Percentiles rank a stretch among this genome's conserved stretches.
These are phyloP conservation scores for Tribonema minus DNA, from an alignment of 108 stramenopile species.

Conservation along the genomic window DNA sequence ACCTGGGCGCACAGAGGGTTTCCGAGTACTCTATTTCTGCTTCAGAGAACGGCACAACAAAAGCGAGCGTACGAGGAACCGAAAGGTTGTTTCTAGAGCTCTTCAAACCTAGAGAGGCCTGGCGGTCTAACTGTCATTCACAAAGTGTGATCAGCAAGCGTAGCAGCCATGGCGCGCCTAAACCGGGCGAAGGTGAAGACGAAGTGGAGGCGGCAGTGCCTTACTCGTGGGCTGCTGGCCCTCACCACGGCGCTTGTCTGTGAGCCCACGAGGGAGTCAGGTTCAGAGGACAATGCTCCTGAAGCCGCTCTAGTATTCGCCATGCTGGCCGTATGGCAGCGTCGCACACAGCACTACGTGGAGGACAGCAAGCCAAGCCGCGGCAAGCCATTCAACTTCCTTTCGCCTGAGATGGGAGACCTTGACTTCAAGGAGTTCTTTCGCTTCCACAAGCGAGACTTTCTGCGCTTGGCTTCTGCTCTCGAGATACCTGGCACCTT, in stretches of 20 bases:
- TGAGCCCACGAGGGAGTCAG: too few relatives aligned
- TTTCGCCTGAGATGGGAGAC: not conserved
- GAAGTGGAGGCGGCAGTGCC: not conserved
- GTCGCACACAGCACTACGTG: not conserved
- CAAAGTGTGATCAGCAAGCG: too few relatives aligned
- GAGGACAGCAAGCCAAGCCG: not conserved
- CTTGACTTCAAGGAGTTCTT: conserved; percentile 1
- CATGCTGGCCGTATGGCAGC: not conserved
- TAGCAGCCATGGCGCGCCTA: not conserved
- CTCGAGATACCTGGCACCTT: not conserved
- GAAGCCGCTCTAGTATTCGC: too few relatives aligned
- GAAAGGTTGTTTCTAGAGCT: too few relatives aligned
- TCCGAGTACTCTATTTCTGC: too few relatives aligned
- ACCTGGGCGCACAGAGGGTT: too few relatives aligned
- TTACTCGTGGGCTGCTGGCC: not conserved
- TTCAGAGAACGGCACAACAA: too few relatives aligned
- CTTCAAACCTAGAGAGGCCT: too few relatives aligned
- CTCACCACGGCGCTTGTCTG: not conserved
- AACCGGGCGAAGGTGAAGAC: not conserved
- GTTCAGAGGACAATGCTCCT: not conserved
- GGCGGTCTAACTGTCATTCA: too few relatives aligned
- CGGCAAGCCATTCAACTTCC: too few relatives aligned
- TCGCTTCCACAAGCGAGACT: conserved; percentile 1
- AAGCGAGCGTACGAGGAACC: too few relatives aligned
- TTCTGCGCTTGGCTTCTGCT: not conserved